Percentiles rank a stretch among this genome's conserved stretches.
phyloP scores from a whole-genome alignment of 2,329 filamentous ascomycete species.

The Epichloe brachyelytri region DNA sequence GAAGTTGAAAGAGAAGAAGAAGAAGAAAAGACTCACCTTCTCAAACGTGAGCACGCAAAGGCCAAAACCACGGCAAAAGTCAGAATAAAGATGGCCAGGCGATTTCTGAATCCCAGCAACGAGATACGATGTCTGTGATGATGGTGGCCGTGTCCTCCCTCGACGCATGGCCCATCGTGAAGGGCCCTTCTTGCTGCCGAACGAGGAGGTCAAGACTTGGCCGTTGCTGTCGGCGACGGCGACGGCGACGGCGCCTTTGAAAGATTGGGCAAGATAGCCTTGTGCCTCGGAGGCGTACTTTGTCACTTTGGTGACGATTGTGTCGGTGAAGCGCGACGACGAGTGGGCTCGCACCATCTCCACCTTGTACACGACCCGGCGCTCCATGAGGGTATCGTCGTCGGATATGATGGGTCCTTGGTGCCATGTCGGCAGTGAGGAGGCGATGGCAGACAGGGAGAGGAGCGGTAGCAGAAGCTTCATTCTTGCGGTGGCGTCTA shows the following conservation, averaged over 20 bases:
- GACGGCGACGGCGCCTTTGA: conserved; percentile 7
- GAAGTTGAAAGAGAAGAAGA: background rate
- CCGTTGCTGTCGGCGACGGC: conserved; percentile 10
- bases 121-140: conserved; percentile 3
- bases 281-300: conserved; percentile 7
- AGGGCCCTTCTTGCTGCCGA: background rate
- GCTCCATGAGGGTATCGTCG: conserved; percentile 7
- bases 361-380: background rate
- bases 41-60: conserved; percentile 8
- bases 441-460: background rate
- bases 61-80: conserved; percentile 8
- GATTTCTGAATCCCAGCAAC: conserved; percentile 6
- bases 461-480: conserved; percentile 2
- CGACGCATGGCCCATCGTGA: background rate
- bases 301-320: conserved; percentile 5
- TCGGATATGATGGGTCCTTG: conserved; percentile 5
- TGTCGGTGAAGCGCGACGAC: background rate
- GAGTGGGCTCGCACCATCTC: conserved; percentile 2
- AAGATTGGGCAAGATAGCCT: conserved; percentile 4
- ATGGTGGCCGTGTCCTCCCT: background rate
- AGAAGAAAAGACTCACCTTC: conserved; percentile 7
- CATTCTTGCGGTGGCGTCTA: background rate
- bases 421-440: conserved; percentile 2
- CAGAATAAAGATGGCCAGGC: conserved; percentile 9
- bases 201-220: conserved; percentile 6